Base-by-base conservation (phyloP, 371 early-diverging fungal species). In the Actinomortierella ambigua region DNA sequence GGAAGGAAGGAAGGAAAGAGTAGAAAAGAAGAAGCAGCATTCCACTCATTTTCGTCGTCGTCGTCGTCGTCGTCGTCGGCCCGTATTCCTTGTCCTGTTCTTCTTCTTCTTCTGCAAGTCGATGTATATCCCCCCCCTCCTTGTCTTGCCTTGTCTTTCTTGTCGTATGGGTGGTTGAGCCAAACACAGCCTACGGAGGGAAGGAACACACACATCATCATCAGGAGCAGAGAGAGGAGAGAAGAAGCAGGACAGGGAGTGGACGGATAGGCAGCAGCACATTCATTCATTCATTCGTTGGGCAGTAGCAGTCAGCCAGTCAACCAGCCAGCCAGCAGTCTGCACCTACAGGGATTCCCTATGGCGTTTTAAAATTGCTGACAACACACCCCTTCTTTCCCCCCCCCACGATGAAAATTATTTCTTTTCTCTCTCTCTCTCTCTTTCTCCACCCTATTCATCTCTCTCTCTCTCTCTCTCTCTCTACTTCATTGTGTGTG, bases 391-490 rank as follows among this genome's bases (percentile, higher is more conserved):
- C 11, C 1, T 51, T 24, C 3, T 28, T 53, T 53, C 41, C 53
- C 53, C 53, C 41, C 53, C 34, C 23, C 34, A 53, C 34, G 41
- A 53, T 18, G 18, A 8, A 53, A 52, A 2, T 5, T 4, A 6
- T 50, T 22, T 9, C 23, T 50, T 11, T 41, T 17, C 11, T 41
- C 42, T 41, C 27, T 53, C 4, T 54, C 42, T 9, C 14, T 34
- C 39, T n/a, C 39, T 22, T 39, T 55, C 26, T 44, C 46, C 47
- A 17, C 42, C 43, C 55, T 39, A 20, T 55, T 44, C 34, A 6
- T 24, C 15, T 24, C 24, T 14, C 22, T 43, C 15, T 42, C 7
- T 41, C 22, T 43, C 42, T 17, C 22, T 56, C 48, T 29, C 39
- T 20, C n/a, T 11, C 8, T 55, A 7, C 5, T 43, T 55, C 14